Conservation (phyloP, 164 flowering plant genomes). For the Stephania cephalantha region DNA sequence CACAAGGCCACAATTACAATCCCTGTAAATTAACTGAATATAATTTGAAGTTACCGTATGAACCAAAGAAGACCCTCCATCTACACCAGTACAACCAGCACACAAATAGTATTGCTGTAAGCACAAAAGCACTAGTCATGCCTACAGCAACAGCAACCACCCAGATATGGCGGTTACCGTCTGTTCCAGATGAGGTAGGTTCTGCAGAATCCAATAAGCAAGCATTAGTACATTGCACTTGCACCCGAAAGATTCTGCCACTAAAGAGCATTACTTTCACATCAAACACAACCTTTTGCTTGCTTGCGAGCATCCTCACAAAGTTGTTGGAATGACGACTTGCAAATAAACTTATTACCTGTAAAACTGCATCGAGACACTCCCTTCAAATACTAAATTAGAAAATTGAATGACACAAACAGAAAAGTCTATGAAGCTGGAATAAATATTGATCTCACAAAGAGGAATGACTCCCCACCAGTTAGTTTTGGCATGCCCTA, state of each 20-base stretch:
- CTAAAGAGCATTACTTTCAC: slow-evolving; percentile 6
- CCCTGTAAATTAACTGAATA: neutral
- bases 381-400: slow-evolving; percentile 8
- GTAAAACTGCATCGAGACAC: slow-evolving; percentile 46
- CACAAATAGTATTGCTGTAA: slow-evolving; percentile 45
- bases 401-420: neutral
- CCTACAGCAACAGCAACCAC: slow-evolving; percentile 50
- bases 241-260: slow-evolving; percentile 5
- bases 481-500: neutral
- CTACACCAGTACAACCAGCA: slow-evolving; percentile 64
- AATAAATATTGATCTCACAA: neutral
- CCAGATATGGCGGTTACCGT: slow-evolving; percentile 36
- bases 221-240: neutral
- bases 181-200: slow-evolving; percentile 27
- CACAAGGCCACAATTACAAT: slow-evolving; percentile 3
- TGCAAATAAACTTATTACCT: slow-evolving; percentile 76
- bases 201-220: slow-evolving; percentile 34
- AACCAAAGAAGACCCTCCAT: slow-evolving; percentile 39
- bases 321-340: slow-evolving; percentile 36
- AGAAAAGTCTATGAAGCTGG: neutral
- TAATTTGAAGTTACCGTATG: slow-evolving; percentile 50
- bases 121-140: slow-evolving; percentile 48
- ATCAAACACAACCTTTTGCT: slow-evolving; percentile 39
- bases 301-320: slow-evolving; percentile 45
- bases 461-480: neutral